Percentiles rank a stretch among this genome's conserved stretches.
These are phyloP conservation scores for Cyberlindnera xylosilytica DNA, from an alignment of 805 yeast species.

Conservation along the genomic window DNA sequence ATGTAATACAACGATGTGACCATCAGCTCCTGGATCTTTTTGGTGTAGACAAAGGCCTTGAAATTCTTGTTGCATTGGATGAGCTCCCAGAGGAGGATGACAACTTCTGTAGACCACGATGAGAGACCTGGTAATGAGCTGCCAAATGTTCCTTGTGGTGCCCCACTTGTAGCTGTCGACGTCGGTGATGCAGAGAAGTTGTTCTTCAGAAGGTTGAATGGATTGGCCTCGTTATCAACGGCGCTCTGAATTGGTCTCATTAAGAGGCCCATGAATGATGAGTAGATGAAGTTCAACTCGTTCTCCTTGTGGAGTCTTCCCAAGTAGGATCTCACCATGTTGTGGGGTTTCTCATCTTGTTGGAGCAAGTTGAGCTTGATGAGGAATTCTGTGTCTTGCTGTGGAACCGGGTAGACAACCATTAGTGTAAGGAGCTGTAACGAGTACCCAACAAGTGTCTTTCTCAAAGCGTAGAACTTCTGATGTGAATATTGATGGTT, in stretches of 20 bases:
- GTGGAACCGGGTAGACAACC: constrained; percentile 63
- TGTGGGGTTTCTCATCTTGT: constrained; percentile 35
- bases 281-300: constrained; percentile 50
- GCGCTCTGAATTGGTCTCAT: constrained; percentile 41
- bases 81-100: constrained; percentile 71
- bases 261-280: constrained; percentile 46
- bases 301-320: constrained; percentile 51
- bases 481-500: constrained; percentile 24
- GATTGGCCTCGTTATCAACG: constrained; percentile 36
- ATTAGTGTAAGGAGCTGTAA: constrained; percentile 60
- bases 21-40: constrained; percentile 50
- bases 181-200: constrained; percentile 15
- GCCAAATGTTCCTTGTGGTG: constrained; percentile 6
- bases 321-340: constrained; percentile 48
- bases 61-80: constrained; percentile 67
- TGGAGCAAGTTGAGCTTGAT: constrained; percentile 30
- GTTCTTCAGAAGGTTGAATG: constrained; percentile 29
- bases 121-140: constrained; percentile 37
- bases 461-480: constrained; percentile 36
- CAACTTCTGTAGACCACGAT: constrained; percentile 54
- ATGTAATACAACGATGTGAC: constrained; percentile 57
- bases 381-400: constrained; percentile 37
- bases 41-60: constrained; percentile 40
- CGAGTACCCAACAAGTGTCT: constrained; percentile 48
- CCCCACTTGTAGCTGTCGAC: constrained; percentile 9